A percentile compares a stretch with the other conserved stretches of the same genome.
Conservation (phyloP, 208 protist genomes). For the Herpetomonas tarakana region DNA sequence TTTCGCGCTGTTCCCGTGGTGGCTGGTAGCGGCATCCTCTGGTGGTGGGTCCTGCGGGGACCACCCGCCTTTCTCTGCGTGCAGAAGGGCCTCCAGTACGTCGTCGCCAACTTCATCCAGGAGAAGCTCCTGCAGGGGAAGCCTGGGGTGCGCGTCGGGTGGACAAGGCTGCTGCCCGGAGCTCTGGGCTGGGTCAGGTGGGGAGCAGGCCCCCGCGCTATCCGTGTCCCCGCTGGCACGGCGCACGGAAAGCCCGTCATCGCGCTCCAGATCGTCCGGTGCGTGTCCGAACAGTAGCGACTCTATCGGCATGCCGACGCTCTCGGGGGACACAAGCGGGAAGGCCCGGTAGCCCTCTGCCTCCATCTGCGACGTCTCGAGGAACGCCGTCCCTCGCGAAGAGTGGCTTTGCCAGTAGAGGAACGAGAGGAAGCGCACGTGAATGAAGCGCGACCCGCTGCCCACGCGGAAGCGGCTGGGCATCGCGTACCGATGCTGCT, state of each 20-base stretch:
- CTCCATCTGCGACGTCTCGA: slow-evolving; percentile 52
- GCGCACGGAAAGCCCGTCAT: background rate
- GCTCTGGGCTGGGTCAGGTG: background rate
- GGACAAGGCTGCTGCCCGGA: no score
- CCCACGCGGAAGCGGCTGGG: slow-evolving; percentile 36
- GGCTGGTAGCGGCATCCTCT: no score
- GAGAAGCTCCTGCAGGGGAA: background rate
- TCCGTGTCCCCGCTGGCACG: background rate
- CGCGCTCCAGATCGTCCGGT: background rate
- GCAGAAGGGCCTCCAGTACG: background rate
- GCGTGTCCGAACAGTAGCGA: slow-evolving; percentile 5
- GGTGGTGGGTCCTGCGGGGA: no score
- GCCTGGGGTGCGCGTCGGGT: background rate
- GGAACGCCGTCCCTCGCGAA: slow-evolving; percentile 32
- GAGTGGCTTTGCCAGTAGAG: slow-evolving; percentile 63
- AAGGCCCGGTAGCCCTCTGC: slow-evolving; percentile 75
- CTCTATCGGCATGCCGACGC: slow-evolving; percentile 14
- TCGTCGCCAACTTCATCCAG: background rate
- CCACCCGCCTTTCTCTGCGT: no score
- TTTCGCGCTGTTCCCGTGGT: background rate
- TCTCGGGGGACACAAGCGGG: slow-evolving; percentile 37
- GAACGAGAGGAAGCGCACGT: slow-evolving; percentile 47
- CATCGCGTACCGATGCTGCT: slow-evolving; percentile 29
- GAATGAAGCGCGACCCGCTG: slow-evolving; percentile 53
- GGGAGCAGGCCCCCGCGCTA: no score